Evolutionary conservation across 2,329 filamentous ascomycete species (phyloP).

Genomic region (Trichoderma lentiforme): DNA sequence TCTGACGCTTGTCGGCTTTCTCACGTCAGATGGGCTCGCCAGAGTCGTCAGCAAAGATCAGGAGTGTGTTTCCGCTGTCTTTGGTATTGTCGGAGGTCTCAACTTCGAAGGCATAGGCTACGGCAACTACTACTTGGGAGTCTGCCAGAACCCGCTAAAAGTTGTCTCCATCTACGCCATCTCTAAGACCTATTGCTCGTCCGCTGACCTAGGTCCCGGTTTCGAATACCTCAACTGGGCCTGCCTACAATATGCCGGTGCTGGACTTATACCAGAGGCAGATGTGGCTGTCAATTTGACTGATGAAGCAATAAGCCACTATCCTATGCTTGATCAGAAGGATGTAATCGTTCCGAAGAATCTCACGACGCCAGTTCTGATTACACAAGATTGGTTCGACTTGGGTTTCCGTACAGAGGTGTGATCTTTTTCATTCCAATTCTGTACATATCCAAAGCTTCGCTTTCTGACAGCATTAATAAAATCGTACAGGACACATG

Average conservation of each 20-base stretch:
- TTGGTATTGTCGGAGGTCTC: background rate
- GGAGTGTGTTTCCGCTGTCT: constrained; percentile 1
- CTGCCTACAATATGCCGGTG: background rate
- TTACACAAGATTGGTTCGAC: background rate
- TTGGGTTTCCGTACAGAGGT: constrained; percentile 2
- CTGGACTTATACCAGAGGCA: background rate
- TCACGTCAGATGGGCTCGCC: background rate
- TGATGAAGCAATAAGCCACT: background rate
- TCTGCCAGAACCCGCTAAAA: constrained; percentile 3
- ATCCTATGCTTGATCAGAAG: background rate
- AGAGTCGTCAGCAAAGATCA: background rate
- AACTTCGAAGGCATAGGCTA: constrained; percentile 6
- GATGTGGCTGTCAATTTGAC: background rate
- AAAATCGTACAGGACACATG: background rate
- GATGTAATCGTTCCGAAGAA: background rate
- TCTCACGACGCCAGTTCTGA: background rate
- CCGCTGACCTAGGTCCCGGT: background rate
- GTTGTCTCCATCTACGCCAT: background rate
- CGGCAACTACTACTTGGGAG: background rate
- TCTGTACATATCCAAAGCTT: background rate
- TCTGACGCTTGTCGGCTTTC: background rate
- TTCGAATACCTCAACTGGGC: background rate
- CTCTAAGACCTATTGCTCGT: background rate
- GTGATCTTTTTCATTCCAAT: background rate
- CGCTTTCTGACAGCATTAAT: background rate